Conservation (phyloP, 1,284 basidiomycete genomes). For the Trichosporon asahii region DNA sequence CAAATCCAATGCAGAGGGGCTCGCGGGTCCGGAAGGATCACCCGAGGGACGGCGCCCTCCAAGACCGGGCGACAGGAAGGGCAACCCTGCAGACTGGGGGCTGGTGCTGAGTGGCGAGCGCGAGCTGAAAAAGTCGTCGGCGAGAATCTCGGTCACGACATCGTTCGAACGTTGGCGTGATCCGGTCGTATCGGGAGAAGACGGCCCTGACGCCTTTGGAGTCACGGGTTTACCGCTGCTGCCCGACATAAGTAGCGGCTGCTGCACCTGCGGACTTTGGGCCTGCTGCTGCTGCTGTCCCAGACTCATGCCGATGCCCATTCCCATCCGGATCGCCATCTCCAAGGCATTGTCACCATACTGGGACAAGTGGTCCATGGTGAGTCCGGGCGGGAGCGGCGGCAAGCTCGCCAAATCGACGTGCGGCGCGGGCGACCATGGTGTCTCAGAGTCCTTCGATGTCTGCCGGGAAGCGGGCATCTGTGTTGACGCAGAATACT, state of each 20-base stretch:
- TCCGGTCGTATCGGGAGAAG: slow-evolving; percentile 3
- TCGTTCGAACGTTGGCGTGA: slow-evolving; percentile 25
- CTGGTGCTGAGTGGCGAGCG: slow-evolving; percentile 35
- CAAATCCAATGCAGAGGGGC: slow-evolving; percentile 27
- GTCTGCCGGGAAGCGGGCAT: slow-evolving; percentile 14
- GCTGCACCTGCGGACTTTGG: slow-evolving; percentile 8
- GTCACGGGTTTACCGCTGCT: slow-evolving; percentile 2
- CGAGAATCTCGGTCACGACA: slow-evolving; percentile 45
- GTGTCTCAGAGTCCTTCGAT: slow-evolving; percentile 21
- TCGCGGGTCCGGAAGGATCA: slow-evolving; percentile 28
- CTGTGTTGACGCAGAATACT: slow-evolving; percentile 15
- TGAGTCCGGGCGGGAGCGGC: slow-evolving; percentile 47
- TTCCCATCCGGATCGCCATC: slow-evolving; percentile 53
- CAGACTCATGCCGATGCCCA: slow-evolving; percentile 51
- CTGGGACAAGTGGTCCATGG: slow-evolving; percentile 45
- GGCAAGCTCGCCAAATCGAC: slow-evolving; percentile 33
- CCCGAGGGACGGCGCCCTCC: slow-evolving; percentile 35
- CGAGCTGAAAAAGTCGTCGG: slow-evolving; percentile 44
- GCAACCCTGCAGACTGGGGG: slow-evolving; percentile 15
- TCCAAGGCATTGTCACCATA: slow-evolving; percentile 48
- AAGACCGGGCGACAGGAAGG: neutral
- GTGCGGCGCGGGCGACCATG: slow-evolving; percentile 2
- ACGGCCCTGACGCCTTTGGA: slow-evolving; percentile 7
- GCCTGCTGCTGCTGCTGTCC: slow-evolving; percentile 27
- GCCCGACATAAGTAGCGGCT: neutral